Base-by-base conservation (phyloP, 2,329 filamentous ascomycete species). In the Pseudocercospora fijiensis region DNA sequence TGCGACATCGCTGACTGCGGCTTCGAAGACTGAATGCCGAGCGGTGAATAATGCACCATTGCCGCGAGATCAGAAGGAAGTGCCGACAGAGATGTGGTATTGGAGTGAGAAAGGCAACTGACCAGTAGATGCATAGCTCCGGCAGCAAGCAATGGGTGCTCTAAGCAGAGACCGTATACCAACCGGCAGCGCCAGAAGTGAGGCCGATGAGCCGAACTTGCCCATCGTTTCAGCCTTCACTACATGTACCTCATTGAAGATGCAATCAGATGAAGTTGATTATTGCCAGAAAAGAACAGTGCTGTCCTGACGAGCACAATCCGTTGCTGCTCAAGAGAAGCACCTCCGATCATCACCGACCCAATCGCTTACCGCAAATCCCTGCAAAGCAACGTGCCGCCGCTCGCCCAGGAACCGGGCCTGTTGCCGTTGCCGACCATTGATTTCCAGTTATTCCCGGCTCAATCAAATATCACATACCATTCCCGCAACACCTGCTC, bases 61-160 rank as follows among this genome's bases (percentile, higher is more conserved):
- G 22, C 16, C 26, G 22, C 18, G 9, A 24, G 45, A 41, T n/a
- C 16, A 41, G 16, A 41, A 49, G 20, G 13, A 5, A 24, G 9
- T 49, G 45, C 45, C 24, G 43, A 47, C 45, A 26, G 22, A 45
- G 27, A 41, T 16, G 11, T 41, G 58, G 30, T n/a, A 22, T 45
- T 28, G 58, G 30, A 41, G 27, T 51, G 41, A 43, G 18, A 28
- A 18, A n/a, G 13, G 20, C 22, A n/a, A 69, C 67, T 67, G 41
- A 69, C 66, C 67, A 58, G 67, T 64, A n/a, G 67, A 68, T 27
- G 61, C 57, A 58, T 66, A 65, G 67, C 63, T 60, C 51, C 60
- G 57, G 26, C 20, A 53, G 56, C 53, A 58, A 22, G 58, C 63
- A 37, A 66, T 61, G 51, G 58, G 61, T 51, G 28, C 71, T 18